A percentile compares a stretch with the other conserved stretches of the same genome.
Conservation (phyloP, 345 rosid species). For the Corchorus capsularis region DNA sequence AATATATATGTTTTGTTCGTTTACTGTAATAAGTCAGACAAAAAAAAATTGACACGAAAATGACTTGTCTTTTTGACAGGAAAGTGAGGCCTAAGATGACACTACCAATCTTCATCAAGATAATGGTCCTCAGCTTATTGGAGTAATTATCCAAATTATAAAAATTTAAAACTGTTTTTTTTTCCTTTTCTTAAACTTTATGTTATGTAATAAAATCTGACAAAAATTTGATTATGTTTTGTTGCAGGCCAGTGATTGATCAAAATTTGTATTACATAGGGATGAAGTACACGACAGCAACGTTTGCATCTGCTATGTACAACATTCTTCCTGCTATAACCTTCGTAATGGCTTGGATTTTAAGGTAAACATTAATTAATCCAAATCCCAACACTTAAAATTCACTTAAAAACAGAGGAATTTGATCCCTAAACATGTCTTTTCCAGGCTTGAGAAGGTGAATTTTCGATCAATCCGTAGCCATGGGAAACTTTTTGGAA, state of each 20-base stretch:
- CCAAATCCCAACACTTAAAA: background rate
- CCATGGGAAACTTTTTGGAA: conserved; percentile 72
- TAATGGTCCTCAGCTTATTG: conserved; percentile 60
- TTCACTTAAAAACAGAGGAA: background rate
- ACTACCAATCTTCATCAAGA: conserved; percentile 54
- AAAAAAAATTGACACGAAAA: background rate
- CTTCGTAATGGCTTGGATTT: conserved; percentile 69
- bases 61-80: conserved; percentile 36
- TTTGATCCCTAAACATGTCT: background rate
- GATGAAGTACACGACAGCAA: conserved; percentile 84
- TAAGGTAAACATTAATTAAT: conserved; percentile 36
- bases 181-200: background rate
- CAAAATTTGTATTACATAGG: conserved; percentile 77
- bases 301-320: conserved; percentile 80
- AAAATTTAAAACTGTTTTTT: background rate
- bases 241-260: conserved; percentile 76
- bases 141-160: conserved; percentile 49
- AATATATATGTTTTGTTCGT: background rate
- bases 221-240: background rate
- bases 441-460: conserved; percentile 65
- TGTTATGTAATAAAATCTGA: background rate
- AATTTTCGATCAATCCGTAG: conserved; percentile 49
- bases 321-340: conserved; percentile 88
- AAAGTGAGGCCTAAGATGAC: conserved; percentile 83
- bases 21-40: background rate